A percentile compares a stretch with the other conserved stretches of the same genome.
Conservation (phyloP, 345 rosid species). For the Gossypium arboreum region DNA sequence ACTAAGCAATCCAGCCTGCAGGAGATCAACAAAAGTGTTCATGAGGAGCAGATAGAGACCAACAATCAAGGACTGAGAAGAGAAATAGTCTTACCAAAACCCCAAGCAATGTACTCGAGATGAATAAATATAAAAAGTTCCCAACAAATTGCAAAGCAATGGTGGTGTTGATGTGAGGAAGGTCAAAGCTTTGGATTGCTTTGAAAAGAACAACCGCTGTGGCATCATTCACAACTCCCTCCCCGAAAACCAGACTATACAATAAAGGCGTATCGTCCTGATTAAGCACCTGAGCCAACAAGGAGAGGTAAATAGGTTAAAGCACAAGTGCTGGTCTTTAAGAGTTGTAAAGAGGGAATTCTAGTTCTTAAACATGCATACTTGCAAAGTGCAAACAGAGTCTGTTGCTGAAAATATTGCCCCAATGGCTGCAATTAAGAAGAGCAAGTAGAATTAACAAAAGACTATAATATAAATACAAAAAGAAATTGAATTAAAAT, state of each 20-base stretch:
- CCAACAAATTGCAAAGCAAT: conserved; percentile 57
- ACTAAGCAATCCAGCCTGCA: conserved; percentile 88
- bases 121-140: conserved; percentile 66
- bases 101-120: conserved; percentile 79
- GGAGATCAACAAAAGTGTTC: conserved; percentile 9
- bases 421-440: conserved; percentile 68
- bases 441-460: conserved; percentile 13
- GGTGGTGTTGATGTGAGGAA: conserved; percentile 52
- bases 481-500: not conserved
- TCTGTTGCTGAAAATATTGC: conserved; percentile 97
- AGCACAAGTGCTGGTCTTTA: not conserved
- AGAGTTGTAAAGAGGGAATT: conserved; percentile 7
- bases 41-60: not conserved
- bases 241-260: conserved; percentile 90
- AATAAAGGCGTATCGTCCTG: conserved; percentile 92
- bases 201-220: conserved; percentile 95
- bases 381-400: conserved; percentile 98
- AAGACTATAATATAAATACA: not conserved
- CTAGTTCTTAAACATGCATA: conserved; percentile 19
- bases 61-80: not conserved
- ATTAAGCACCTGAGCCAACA: conserved; percentile 67
- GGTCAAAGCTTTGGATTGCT: conserved; percentile 83
- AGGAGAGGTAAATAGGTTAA: not conserved
- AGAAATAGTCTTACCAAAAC: conserved; percentile 43
- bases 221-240: conserved; percentile 98